Conservation (phyloP, 106 monocot species). For the Allium fistulosum region DNA sequence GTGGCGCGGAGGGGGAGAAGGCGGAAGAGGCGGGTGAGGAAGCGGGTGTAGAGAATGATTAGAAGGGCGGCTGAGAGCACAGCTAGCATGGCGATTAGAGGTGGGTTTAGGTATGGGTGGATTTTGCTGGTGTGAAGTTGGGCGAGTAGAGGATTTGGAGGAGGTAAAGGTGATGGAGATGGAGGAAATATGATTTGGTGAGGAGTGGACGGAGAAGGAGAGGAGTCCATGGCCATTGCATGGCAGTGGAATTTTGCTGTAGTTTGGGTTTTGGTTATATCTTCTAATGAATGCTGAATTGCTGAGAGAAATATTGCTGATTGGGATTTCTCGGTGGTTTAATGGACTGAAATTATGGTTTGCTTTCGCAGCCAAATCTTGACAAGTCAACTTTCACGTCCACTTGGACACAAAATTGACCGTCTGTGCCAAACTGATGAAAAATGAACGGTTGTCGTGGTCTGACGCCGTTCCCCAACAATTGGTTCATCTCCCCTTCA, state of each 20-base stretch:
- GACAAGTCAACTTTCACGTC: too few species aligned
- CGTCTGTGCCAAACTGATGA: too few species aligned
- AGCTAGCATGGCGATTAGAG: slow-evolving; percentile 80
- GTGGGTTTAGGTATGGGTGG: slow-evolving; percentile 39
- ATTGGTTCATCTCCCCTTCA: too few species aligned
- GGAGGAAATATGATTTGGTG: slow-evolving; percentile 18
- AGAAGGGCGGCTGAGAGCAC: slow-evolving; percentile 61
- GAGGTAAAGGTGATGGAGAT: slow-evolving; percentile 9
- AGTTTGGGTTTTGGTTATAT: not conserved
- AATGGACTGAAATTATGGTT: too few species aligned
- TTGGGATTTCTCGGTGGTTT: too few species aligned
- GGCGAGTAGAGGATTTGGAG: not conserved
- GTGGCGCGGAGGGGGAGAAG: slow-evolving; percentile 20
- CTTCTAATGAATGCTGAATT: too few species aligned
- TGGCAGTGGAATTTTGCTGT: not conserved
- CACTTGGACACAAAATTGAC: too few species aligned
- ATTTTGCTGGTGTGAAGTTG: not conserved
- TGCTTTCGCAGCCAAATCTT: too few species aligned
- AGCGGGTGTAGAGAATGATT: slow-evolving; percentile 20
- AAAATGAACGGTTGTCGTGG: too few species aligned
- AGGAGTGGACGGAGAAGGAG: slow-evolving; percentile 23
- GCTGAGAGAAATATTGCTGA: too few species aligned
- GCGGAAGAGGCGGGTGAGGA: slow-evolving; percentile 26
- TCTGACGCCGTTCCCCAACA: too few species aligned
- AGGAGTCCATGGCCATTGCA: not conserved